phyloP scores from a whole-genome alignment of 176 grass and related monocot genomes.

The Stipa capillata region DNA sequence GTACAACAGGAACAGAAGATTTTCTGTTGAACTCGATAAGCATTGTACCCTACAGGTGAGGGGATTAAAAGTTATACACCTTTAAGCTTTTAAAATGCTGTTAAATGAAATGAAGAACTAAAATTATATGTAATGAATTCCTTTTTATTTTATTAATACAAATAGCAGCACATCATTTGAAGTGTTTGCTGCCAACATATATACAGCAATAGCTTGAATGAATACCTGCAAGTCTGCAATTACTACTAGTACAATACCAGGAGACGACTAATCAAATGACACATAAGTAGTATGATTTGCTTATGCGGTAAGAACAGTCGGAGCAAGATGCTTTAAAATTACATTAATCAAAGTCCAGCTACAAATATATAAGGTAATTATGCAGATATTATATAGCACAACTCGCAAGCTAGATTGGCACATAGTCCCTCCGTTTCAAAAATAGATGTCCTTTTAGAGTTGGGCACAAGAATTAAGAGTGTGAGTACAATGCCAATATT shows the following conservation, averaged over 20 bases:
- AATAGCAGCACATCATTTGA: background rate
- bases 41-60: conserved; percentile 74
- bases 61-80: background rate
- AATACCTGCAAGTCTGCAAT: background rate
- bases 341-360: background rate
- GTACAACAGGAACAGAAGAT: conserved; percentile 50
- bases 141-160: background rate
- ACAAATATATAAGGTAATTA: background rate
- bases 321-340: background rate
- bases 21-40: conserved; percentile 67
- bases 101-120: background rate
- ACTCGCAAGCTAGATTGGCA: background rate
- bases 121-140: background rate
- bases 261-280: background rate
- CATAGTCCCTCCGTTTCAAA: no score
- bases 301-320: background rate
- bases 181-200: background rate
- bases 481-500: no score
- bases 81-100: conserved; percentile 12
- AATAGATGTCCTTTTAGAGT: no score
- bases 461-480: no score
- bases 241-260: background rate
- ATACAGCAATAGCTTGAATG: background rate
- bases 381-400: background rate
- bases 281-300: background rate